phyloP scores from a whole-genome alignment of 202 grass and related monocot genomes.

The Zizania palustris region DNA sequence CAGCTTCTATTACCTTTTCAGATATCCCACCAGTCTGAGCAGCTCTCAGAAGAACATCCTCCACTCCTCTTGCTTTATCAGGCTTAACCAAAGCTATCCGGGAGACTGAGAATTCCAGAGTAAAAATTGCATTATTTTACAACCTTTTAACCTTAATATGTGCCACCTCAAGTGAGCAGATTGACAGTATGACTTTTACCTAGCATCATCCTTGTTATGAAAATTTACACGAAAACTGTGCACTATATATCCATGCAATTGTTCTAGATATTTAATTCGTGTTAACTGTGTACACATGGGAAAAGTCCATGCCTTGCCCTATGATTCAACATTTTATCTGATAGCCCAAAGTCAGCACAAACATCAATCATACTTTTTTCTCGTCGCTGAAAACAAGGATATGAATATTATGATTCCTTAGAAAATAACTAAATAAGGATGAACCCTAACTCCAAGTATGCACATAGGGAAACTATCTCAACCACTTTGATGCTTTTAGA shows the following conservation, averaged over 20 bases:
- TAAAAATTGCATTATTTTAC: not conserved
- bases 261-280: not conserved
- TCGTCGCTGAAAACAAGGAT: not conserved
- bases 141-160: not conserved
- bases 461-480: not conserved
- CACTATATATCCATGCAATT: not conserved
- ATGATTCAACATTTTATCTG: not conserved
- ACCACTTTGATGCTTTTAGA: not conserved
- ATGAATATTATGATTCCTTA: not conserved
- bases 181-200: not conserved
- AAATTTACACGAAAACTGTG: not conserved
- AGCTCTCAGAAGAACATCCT: conserved; percentile 89
- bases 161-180: not conserved
- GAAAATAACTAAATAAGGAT: not conserved
- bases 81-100: conserved; percentile 98
- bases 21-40: conserved; percentile 86
- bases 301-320: not conserved
- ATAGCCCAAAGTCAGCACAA: not conserved
- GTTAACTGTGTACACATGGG: not conserved
- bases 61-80: conserved; percentile 96
- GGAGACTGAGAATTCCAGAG: conserved; percentile 36
- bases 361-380: not conserved
- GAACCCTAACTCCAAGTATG: not conserved
- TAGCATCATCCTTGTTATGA: not conserved
- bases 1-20: conserved; percentile 71